A percentile compares a stretch with the other conserved stretches of the same genome.
Conservation (phyloP, 164 flowering plant genomes). For the Vitis rotundifolia region DNA sequence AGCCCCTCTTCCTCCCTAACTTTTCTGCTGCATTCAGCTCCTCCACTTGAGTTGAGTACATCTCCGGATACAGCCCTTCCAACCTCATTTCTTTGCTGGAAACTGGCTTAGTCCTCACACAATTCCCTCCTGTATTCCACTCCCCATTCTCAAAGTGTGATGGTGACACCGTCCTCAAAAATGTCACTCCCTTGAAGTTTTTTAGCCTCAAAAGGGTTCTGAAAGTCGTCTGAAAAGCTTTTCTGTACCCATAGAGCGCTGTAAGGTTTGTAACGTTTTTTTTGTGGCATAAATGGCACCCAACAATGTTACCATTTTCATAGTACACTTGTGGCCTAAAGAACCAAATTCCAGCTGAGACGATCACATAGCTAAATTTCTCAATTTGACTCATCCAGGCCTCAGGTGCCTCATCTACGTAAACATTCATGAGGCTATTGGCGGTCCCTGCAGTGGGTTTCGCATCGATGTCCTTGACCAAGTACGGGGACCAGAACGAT, state of each 20-base stretch:
- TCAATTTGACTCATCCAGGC: slow-evolving; percentile 26
- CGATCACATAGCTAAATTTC: slow-evolving; percentile 25
- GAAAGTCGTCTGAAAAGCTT: slow-evolving; percentile 39
- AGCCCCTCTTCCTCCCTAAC: slow-evolving; percentile 28
- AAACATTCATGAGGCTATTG: slow-evolving; percentile 12
- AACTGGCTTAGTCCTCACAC: slow-evolving; percentile 38
- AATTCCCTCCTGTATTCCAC: slow-evolving; percentile 55
- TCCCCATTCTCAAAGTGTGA: slow-evolving; percentile 50
- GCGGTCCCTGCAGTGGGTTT: neutral
- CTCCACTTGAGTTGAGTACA: slow-evolving; percentile 39
- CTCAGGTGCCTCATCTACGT: slow-evolving; percentile 28
- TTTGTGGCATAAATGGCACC: slow-evolving; percentile 38
- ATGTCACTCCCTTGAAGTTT: slow-evolving; percentile 37
- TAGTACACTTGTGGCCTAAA: slow-evolving; percentile 26
- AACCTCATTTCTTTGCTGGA: slow-evolving; percentile 22
- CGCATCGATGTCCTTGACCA: slow-evolving; percentile 4
- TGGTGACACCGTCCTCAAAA: slow-evolving; percentile 44
- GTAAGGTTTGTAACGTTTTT: slow-evolving; percentile 18
- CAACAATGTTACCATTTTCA: slow-evolving; percentile 19
- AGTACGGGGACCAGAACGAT: slow-evolving; percentile 14
- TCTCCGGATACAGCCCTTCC: slow-evolving; percentile 21
- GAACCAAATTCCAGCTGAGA: slow-evolving; percentile 41
- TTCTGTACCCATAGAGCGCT: slow-evolving; percentile 25
- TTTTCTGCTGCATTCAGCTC: slow-evolving; percentile 35
- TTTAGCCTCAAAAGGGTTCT: slow-evolving; percentile 18